A percentile compares a stretch with the other conserved stretches of the same genome.
Conservation (phyloP, 768 basidiomycete genomes). For the Suillus hirtellus region DNA sequence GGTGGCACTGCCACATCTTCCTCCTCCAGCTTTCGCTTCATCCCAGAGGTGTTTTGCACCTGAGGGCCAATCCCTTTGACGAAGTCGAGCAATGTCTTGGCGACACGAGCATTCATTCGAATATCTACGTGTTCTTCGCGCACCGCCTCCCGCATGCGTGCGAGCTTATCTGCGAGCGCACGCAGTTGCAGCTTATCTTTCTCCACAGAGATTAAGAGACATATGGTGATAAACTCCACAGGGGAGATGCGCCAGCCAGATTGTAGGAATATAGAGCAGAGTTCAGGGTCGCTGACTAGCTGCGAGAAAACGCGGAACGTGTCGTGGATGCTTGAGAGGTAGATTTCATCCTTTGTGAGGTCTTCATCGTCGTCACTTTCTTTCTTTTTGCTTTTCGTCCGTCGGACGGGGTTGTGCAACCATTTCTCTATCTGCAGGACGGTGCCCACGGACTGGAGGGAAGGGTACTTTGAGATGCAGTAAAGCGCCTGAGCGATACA, state of each 20-base stretch:
- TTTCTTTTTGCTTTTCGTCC: conserved; percentile 25
- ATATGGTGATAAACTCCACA: conserved; percentile 63
- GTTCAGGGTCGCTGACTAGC: conserved; percentile 41
- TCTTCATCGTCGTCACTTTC: conserved; percentile 17
- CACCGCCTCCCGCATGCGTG: conserved; percentile 55
- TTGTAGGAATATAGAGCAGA: conserved; percentile 40
- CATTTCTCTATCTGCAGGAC: conserved; percentile 50
- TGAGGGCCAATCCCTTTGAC: conserved; percentile 35
- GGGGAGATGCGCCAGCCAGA: conserved; percentile 57
- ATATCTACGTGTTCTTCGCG: conserved; percentile 61
- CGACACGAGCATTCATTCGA: conserved; percentile 59
- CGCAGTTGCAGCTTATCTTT: conserved; percentile 39
- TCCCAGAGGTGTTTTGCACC: background rate
- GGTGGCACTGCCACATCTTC: conserved; percentile 12
- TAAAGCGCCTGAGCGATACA: conserved; percentile 56
- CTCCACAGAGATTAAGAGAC: conserved; percentile 53
- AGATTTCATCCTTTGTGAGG: conserved; percentile 33
- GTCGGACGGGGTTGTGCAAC: conserved; percentile 36
- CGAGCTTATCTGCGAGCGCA: conserved; percentile 47
- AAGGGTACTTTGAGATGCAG: conserved; percentile 46
- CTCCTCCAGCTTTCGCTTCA: conserved; percentile 30
- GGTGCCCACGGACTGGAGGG: conserved; percentile 29
- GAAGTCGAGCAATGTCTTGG: conserved; percentile 55
- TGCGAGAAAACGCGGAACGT: conserved; percentile 49
- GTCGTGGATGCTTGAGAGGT: conserved; percentile 36